These are phyloP conservation scores for Calonectria pseudoturangicola DNA, from an alignment of 2,329 filamentous ascomycete genomes.

Conservation along the genomic window DNA sequence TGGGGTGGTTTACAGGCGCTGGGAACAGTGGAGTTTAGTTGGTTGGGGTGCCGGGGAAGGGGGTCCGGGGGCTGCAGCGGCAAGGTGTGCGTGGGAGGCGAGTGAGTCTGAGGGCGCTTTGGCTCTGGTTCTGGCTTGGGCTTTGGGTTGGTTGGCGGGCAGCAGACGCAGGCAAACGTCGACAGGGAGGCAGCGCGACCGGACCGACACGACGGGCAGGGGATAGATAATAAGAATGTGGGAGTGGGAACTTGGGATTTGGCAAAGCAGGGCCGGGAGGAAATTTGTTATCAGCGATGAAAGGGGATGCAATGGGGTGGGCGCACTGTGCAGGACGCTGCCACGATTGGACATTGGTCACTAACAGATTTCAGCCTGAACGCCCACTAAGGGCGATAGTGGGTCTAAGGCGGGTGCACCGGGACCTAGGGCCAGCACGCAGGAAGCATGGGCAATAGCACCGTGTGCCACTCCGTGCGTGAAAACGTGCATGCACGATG, in stretches of 20 bases:
- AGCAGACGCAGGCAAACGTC: slow-evolving; percentile 24
- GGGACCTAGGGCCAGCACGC: background rate
- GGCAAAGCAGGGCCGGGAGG: slow-evolving; percentile 28
- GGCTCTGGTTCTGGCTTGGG: slow-evolving; percentile 35
- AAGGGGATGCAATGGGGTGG: slow-evolving; percentile 31
- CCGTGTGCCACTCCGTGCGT: slow-evolving; percentile 17
- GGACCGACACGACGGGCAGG: slow-evolving; percentile 29
- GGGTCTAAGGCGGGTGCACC: slow-evolving; percentile 13
- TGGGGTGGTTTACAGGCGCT: slow-evolving; percentile 49
- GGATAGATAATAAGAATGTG: slow-evolving; percentile 31
- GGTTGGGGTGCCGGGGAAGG: slow-evolving; percentile 42
- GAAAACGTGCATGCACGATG: slow-evolving; percentile 4
- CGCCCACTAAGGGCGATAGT: slow-evolving; percentile 43
- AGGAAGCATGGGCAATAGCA: slow-evolving; percentile 12
- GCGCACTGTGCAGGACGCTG: slow-evolving; percentile 49
- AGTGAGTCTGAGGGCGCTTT: slow-evolving; percentile 40
- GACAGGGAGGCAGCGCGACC: slow-evolving; percentile 35
- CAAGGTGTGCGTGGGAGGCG: slow-evolving; percentile 25
- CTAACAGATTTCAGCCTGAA: slow-evolving; percentile 44
- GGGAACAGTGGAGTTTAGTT: slow-evolving; percentile 50
- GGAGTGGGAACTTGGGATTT: slow-evolving; percentile 26
- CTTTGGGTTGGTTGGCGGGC: slow-evolving; percentile 23
- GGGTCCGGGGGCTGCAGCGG: slow-evolving; percentile 39
- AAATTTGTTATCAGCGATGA: slow-evolving; percentile 42
- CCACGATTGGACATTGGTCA: slow-evolving; percentile 38